Evolutionary conservation across 331 rosid genomes (phyloP).

Genomic region (Malus hybrid): DNA sequence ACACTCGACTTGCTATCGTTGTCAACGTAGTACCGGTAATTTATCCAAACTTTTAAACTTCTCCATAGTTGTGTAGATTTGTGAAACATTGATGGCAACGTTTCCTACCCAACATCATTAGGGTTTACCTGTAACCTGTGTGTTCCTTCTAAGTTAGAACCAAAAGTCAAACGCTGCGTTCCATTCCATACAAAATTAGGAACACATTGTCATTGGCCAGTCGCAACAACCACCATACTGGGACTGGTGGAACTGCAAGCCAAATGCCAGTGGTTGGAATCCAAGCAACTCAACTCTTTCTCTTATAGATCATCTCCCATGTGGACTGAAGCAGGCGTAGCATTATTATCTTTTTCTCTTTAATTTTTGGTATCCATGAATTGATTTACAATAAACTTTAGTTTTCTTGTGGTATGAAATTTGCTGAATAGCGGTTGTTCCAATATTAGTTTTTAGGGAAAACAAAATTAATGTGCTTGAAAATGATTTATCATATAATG

Average conservation of each 20-base stretch:
- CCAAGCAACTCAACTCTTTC: neutral
- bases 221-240: neutral
- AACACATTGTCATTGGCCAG: neutral
- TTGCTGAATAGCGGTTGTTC: neutral
- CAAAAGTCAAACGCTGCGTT: slow-evolving; percentile 23
- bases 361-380: too few species aligned
- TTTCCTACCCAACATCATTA: neutral
- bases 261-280: neutral
- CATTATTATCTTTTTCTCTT: too few species aligned
- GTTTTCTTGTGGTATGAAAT: neutral
- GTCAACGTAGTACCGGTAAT: too few species aligned
- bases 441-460: neutral
- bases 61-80: neutral
- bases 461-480: neutral
- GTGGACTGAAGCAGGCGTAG: too few species aligned
- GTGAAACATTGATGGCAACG: neutral
- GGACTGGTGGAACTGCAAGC: too few species aligned
- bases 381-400: neutral
- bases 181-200: slow-evolving; percentile 3
- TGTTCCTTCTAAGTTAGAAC: neutral
- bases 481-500: neutral
- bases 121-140: too few species aligned
- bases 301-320: neutral
- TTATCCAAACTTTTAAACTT: neutral
- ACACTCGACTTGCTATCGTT: too few species aligned